Percentiles rank a stretch among this genome's conserved stretches.
phyloP scores from a whole-genome alignment of 2,329 filamentous ascomycete species.

The Cercospora zeae-maydis region DNA sequence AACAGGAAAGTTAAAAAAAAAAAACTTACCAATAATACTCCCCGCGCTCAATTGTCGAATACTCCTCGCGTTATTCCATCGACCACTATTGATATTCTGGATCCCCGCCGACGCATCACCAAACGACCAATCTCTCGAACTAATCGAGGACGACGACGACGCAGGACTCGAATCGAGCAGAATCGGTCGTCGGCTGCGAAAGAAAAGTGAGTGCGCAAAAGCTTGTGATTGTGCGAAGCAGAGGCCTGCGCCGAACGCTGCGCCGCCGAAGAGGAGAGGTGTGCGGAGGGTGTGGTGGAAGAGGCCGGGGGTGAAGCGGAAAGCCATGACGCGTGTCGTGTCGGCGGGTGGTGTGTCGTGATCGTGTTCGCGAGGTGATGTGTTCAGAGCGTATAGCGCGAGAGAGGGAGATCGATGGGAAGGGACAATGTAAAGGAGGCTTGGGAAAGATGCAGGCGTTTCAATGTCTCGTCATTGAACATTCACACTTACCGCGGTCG shows the following conservation, averaged over 20 bases:
- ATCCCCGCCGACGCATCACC: slow-evolving; percentile 36
- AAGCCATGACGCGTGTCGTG: slow-evolving; percentile 10
- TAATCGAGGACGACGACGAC: slow-evolving; percentile 17
- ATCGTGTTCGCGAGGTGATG: background rate
- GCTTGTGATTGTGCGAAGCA: slow-evolving; percentile 25
- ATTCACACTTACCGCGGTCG: background rate
- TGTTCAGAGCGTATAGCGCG: background rate
- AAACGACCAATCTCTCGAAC: slow-evolving; percentile 40
- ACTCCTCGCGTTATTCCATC: slow-evolving; percentile 43
- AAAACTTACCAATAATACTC: slow-evolving; percentile 43
- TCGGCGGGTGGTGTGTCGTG: background rate
- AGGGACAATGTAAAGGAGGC: background rate
- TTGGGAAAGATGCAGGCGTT: background rate
- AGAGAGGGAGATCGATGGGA: background rate
- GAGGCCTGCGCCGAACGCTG: slow-evolving; percentile 29
- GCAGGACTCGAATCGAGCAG: slow-evolving; percentile 38
- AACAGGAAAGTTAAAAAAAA: no score
- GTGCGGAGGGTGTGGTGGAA: slow-evolving; percentile 38
- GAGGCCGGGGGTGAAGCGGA: slow-evolving; percentile 38
- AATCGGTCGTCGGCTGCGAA: slow-evolving; percentile 27
- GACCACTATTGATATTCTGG: no score
- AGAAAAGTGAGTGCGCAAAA: slow-evolving; percentile 17
- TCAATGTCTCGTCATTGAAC: background rate
- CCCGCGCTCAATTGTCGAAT: slow-evolving; percentile 47
- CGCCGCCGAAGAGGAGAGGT: slow-evolving; percentile 27